Evolutionary conservation across 352 stramenopile genomes (phyloP).

Genomic region (Phytophthora hybrid): DNA sequence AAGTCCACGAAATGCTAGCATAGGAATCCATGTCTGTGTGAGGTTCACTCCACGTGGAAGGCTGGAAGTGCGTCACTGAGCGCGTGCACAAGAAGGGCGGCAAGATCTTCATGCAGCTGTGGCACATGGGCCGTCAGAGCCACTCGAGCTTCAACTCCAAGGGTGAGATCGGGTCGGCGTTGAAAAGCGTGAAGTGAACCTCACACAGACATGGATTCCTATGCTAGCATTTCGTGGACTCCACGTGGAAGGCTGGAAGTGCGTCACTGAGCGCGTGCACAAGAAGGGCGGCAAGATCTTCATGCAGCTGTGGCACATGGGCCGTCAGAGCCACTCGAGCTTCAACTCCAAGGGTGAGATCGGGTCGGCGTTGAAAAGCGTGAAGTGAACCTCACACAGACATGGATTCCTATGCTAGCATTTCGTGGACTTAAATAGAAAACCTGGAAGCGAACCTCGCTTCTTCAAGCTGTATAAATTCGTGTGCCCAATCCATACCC

Average conservation of each 20-base stretch:
- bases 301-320: conserved; percentile 36
- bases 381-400: no score
- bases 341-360: conserved; percentile 52
- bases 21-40: no score
- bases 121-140: conserved; percentile 31
- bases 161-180: conserved; percentile 59
- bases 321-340: conserved; percentile 36
- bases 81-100: conserved; percentile 32
- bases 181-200: no score
- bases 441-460: no score
- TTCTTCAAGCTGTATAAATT: no score
- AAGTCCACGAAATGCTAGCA: no score
- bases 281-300: conserved; percentile 35
- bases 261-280: conserved; percentile 31
- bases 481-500: no score
- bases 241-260: conserved; percentile 32
- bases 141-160: conserved; percentile 47
- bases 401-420: no score
- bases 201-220: no score
- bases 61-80: conserved; percentile 33
- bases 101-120: conserved; percentile 36
- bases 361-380: conserved; percentile 42
- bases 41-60: conserved; percentile 17
- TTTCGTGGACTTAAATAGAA: no score
- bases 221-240: no score